Evolutionary conservation across 768 basidiomycete genomes (phyloP).

Genomic region (Kwoniella dendrophila): DNA sequence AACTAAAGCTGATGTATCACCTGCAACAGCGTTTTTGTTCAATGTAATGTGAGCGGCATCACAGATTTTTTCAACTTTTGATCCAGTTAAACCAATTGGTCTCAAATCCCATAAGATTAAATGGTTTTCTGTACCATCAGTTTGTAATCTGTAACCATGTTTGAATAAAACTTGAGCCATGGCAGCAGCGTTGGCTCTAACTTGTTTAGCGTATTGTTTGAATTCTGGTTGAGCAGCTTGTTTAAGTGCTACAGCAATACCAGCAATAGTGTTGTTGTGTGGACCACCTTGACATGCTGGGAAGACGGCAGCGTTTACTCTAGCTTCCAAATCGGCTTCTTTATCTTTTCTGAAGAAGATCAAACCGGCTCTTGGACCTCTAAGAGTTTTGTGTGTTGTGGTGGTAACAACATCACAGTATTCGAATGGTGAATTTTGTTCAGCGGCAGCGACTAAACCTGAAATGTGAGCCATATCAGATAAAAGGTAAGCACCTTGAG

Average conservation of each 20-base stretch:
- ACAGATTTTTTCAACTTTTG: constrained; percentile 97
- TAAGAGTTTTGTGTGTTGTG: constrained; percentile 99
- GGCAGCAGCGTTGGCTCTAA: constrained; percentile 81
- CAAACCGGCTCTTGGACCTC: constrained; percentile 94
- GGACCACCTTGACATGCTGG: constrained; percentile 99
- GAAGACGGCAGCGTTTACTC: constrained; percentile 97
- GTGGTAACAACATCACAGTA: constrained; percentile 98
- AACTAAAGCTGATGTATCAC: constrained; percentile 90
- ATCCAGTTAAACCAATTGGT: constrained; percentile 92
- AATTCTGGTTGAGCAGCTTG: constrained; percentile 88
- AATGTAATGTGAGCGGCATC: constrained; percentile 92
- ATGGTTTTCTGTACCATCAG: constrained; percentile 95
- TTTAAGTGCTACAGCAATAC: constrained; percentile 85
- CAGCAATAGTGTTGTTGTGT: constrained; percentile 98
- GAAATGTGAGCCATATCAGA: constrained; percentile 97
- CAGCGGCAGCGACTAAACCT: constrained; percentile 88
- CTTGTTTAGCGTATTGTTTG: constrained; percentile 90
- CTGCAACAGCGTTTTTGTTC: constrained; percentile 88
- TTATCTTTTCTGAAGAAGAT: constrained; percentile 98
- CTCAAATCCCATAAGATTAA: constrained; percentile 97
- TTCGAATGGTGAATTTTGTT: constrained; percentile 87
- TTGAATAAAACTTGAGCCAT: constrained; percentile 71
- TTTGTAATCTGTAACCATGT: constrained; percentile 94
- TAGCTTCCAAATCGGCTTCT: constrained; percentile 88
- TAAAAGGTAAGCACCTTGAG: constrained; percentile 90